Conservation (phyloP, 2,329 filamentous ascomycete genomes). For the Apiospora sp. region DNA sequence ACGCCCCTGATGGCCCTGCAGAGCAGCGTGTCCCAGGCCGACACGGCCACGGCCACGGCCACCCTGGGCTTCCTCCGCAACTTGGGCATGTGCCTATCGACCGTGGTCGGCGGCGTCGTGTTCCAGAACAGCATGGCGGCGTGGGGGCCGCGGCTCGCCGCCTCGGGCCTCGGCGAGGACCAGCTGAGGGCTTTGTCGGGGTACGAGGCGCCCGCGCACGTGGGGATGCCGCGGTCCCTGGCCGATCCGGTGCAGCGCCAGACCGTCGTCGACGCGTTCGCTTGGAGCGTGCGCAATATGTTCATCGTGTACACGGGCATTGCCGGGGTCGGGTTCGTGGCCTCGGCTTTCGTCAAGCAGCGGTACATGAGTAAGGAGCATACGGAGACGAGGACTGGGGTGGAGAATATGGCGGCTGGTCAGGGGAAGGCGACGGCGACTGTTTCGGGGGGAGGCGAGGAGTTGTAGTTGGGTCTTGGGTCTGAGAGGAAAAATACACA, state of each 20-base stretch:
- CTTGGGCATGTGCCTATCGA: constrained; percentile 70
- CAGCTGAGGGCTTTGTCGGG: constrained; percentile 48
- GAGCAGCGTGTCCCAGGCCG: constrained; percentile 54
- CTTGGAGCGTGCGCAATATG: constrained; percentile 56
- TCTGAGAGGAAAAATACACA: not conserved
- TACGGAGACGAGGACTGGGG: constrained; percentile 58
- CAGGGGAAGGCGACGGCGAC: not conserved
- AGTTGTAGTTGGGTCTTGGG: not conserved
- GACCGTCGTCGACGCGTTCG: constrained; percentile 55
- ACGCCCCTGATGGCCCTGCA: constrained; percentile 69
- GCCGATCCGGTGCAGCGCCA: constrained; percentile 45
- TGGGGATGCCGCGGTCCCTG: constrained; percentile 50
- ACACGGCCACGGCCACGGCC: constrained; percentile 63
- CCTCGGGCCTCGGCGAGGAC: constrained; percentile 34
- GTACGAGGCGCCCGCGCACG: constrained; percentile 54
- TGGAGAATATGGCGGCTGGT: constrained; percentile 38
- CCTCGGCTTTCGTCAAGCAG: constrained; percentile 54
- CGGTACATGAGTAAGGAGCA: constrained; percentile 56
- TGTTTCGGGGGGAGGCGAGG: not conserved
- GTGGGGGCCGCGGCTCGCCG: constrained; percentile 30
- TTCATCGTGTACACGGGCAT: constrained; percentile 56
- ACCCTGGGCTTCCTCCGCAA: constrained; percentile 75
- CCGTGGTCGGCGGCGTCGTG: constrained; percentile 72
- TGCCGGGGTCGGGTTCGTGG: constrained; percentile 49
- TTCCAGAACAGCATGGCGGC: constrained; percentile 65